Base-by-base conservation (phyloP, 2,329 filamentous ascomycete genomes). In the Incumbomyces delicatus region DNA sequence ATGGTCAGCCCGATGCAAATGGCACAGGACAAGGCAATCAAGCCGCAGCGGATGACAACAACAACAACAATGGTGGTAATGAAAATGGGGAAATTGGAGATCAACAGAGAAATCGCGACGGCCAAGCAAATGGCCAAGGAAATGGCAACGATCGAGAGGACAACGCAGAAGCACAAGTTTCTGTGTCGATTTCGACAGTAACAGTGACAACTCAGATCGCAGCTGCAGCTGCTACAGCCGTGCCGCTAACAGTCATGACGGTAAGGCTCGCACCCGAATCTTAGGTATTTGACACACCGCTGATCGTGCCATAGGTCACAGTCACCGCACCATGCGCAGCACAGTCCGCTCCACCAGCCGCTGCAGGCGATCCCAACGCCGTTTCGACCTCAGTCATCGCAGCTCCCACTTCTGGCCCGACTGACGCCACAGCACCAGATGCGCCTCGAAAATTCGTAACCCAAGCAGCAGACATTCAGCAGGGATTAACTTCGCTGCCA, bases 401-500 rank as follows among this genome's bases (percentile, higher is more conserved):
- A n/a, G 42, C 34, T 13, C 33, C 42, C 12, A 35, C 22, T 13
- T 29, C 34, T 22, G 18, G 18, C 11, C 33, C 13, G 10, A 12
- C 33, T n/a, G 33, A n/a, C 4, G 13, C 33, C 16, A 45, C 42
- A 30, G 42, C 18, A 8, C 22, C 22, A 27, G 22, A 27, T 27
- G 22, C 22, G 8, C 22, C 22, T 27, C 33, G 42, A n/a, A 37
- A 45, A 20, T 45, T 45, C 22, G 42, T 45, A 6, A 45, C 42
- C 10, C 22, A 2, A 18, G 34, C 17, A 12, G 46, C 44, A 7
- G 50, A 50, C n/a, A 45, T 54, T n/a, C 46, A 30, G 12, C 50
- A 45, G 16, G 54, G 54, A 30, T 46, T 53, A 7, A 53, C 52
- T 8, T 54, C 52, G 11, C 54, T 56, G 18, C 54, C 54, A 14